Evolutionary conservation across 768 basidiomycete genomes (phyloP), one percentile per base, ranked within the genome.

Genomic region (Leucosporidium creatinivorum): DNA sequence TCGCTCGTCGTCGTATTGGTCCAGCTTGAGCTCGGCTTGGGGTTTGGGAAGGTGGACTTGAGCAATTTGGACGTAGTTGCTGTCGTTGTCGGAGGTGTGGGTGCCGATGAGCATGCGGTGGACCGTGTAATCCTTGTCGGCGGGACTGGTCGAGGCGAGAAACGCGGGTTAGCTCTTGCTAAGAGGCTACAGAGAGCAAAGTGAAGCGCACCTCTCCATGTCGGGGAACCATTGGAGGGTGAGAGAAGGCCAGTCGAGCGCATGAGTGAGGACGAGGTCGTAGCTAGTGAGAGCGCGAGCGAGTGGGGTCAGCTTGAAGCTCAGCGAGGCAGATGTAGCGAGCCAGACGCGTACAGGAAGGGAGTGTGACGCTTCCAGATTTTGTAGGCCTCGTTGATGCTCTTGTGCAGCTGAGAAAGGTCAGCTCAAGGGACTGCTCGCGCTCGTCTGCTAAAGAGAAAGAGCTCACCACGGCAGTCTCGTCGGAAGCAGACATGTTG

Each of bases 161-260:
- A 10, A 44, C 59, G 58, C 39, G 28, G 7, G 50, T 58, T 15
- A 56, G 51, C 54, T 25, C 15, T 7, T 25, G 63, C 15, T 2
- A 2, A 44, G 25, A n/a, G 9, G 0, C 13, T 47, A 18, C 17
- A 26, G 39, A 18, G 39, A 25, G 52, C 48, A 33, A 5, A 49
- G n/a, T 44, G 63, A 15, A 17, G 79, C 90, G 76, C 74, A 93
- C 93, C 85, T 85, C 80, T 97, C 91, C 78, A 86, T 88, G 82
- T 99, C 96, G 0, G 96, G 96, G 79, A 99, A 89, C 96, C 96
- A 99, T 80, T 98, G 96, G 78, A 91, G 93, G 7, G 96, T 99
- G 76, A 99, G 78, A 75, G 88, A 91, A 25, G 96, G 96, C 96
- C 96, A 99, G 79, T 96, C 92, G 59, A 98, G 83, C 39, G 94